phyloP scores from a whole-genome alignment of 495 filamentous ascomycete species.

The Aspergillus bridgeri region DNA sequence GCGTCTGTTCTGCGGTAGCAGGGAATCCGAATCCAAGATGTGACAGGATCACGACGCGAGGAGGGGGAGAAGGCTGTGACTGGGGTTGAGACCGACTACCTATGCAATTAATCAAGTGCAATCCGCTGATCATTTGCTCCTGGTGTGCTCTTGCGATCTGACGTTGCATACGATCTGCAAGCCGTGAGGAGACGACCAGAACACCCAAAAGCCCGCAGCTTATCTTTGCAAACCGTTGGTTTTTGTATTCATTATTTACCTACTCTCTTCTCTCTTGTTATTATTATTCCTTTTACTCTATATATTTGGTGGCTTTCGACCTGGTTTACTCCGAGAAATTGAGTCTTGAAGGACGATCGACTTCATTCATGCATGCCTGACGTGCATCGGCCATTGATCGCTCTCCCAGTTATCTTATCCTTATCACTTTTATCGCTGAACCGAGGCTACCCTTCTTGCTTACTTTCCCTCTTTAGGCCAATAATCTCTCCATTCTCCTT shows the following conservation, averaged over 20 bases:
- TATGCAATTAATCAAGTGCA: background rate
- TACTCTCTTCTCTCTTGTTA: background rate
- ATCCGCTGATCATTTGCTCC: background rate
- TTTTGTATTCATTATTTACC: background rate
- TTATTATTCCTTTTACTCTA: background rate
- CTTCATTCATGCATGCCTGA: constrained; percentile 2
- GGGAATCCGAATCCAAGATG: background rate
- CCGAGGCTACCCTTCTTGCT: background rate
- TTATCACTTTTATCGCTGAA: constrained; percentile 5
- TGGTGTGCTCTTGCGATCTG: background rate
- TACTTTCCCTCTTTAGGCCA: background rate
- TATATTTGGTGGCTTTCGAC: background rate
- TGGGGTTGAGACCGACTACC: background rate
- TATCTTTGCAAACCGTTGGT: background rate
- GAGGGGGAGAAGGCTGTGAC: background rate
- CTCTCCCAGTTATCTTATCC: constrained; percentile 3
- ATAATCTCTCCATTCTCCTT: background rate
- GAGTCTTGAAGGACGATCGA: background rate
- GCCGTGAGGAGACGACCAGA: background rate
- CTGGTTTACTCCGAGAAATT: background rate
- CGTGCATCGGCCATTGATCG: background rate
- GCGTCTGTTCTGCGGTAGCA: too few relatives aligned
- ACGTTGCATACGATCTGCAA: background rate
- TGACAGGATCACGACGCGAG: background rate
- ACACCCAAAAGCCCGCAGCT: background rate